These are phyloP conservation scores for Myxozyma sirexii DNA, from an alignment of 805 yeast species.

Conservation along the genomic window DNA sequence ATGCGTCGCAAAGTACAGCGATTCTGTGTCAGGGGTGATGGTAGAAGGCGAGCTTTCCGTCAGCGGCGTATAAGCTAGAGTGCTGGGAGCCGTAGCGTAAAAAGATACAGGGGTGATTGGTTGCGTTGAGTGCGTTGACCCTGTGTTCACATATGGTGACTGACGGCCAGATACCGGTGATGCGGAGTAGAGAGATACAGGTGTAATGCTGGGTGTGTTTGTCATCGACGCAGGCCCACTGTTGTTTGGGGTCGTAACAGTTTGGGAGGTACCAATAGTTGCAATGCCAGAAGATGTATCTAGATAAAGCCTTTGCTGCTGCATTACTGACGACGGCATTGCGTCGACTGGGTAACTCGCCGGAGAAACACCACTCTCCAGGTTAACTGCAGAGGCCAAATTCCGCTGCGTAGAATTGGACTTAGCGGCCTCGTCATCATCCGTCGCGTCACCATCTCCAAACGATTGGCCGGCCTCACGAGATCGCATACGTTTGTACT, in stretches of 20 bases:
- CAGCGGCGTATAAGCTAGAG: not conserved
- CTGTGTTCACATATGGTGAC: not conserved
- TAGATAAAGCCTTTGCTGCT: slow-evolving; percentile 4
- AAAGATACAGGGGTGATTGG: slow-evolving; percentile 2
- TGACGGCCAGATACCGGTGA: slow-evolving; percentile 10
- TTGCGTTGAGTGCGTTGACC: not conserved
- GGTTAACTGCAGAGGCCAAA: not conserved
- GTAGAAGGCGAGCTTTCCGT: not conserved
- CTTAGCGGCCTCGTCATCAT: not conserved
- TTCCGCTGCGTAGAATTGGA: not conserved
- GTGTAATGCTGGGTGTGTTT: slow-evolving; percentile 6
- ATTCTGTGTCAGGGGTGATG: not conserved
- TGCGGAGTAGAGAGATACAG: not conserved
- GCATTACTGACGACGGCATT: not conserved
- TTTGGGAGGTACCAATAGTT: not conserved
- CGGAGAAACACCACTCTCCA: too few species aligned
- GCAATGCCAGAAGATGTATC: slow-evolving; percentile 11
- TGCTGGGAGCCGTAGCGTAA: not conserved
- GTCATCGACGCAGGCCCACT: not conserved
- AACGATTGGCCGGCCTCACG: not conserved
- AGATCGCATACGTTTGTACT: slow-evolving; percentile 21
- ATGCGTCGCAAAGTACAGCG: not conserved
- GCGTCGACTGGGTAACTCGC: not conserved
- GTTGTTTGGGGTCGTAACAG: not conserved
- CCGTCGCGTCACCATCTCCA: not conserved